Evolutionary conservation across 1,139 yeast species (phyloP), one percentile per base, ranked within the genome.

Genomic region (Magnusiomyces paraingens): DNA sequence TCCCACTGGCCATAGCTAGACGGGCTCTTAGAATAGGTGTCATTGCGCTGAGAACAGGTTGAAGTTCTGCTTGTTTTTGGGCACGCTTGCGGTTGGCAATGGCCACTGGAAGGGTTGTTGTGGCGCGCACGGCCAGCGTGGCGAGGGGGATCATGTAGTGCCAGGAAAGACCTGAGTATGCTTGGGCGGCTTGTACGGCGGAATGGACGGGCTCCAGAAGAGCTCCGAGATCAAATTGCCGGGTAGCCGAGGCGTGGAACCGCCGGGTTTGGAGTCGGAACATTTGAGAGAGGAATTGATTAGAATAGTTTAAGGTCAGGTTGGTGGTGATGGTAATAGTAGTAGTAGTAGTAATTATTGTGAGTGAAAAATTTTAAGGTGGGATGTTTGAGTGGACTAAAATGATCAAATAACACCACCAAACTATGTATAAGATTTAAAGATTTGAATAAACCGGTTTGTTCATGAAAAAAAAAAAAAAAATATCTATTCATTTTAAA

Each of bases 21-120:
- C 85, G 85, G 51, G 86, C 74, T 63, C 83, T 79, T 20, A 87
- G 70, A 1, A 91, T 80, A 0, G 97, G 97, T 2, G 81, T 79
- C 72, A 84, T 83, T 0, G 95, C 90, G 53, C 80, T 74, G 0
- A 88, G 74, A 1, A 90, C 70, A 2, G 96, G 73, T 55, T 64
- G 66, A 42, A 87, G 73, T 52, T 77, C 78, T 51, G 83, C 83
- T 67, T 90, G 97, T 59, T 79, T 83, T 56, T 81, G 84, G 10
- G 85, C 71, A 46, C 95, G 71, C 52, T 74, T 74, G 54, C 97
- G 72, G 63, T 88, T 95, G 56, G 79, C 61, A 2, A 90, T 73
- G 0, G 95, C 89, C 32, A 90, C 70, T 1, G 98, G 97, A 21
- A 89, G 66, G 0, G 97, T 90, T 70, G 87, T 74, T 2, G 75